A percentile compares a stretch with the other conserved stretches of the same genome.
Conservation (phyloP, 176 grass and related monocot genomes). For the Eragrostis nindensis region DNA sequence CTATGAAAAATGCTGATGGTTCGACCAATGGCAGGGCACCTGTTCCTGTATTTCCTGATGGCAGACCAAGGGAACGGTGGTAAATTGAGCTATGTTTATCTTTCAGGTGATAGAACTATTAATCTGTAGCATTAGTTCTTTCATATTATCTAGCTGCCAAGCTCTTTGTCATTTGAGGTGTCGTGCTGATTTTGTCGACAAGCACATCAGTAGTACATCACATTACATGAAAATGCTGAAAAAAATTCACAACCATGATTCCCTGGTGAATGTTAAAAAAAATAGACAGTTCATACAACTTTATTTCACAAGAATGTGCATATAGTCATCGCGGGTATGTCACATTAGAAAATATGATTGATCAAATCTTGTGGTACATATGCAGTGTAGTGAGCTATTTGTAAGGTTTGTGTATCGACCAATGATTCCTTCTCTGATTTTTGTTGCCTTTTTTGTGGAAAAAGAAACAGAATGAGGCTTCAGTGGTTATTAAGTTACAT, state of each 20-base stretch:
- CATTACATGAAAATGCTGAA: constrained; percentile 7
- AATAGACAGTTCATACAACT: not conserved
- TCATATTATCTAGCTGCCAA: constrained; percentile 34
- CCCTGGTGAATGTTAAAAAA: constrained; percentile 9
- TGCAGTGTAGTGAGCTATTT: not conserved
- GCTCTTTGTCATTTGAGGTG: constrained; percentile 19
- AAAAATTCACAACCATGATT: not conserved
- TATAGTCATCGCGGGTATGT: not conserved
- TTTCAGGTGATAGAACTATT: constrained; percentile 38
- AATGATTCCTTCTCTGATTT: not conserved
- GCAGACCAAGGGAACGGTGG: constrained; percentile 79
- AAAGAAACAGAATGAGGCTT: not conserved
- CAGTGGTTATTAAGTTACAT: constrained; percentile 7
- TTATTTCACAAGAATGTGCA: constrained; percentile 10
- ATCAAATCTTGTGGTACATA: not conserved
- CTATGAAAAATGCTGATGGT: constrained; percentile 29
- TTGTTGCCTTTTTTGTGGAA: not conserved
- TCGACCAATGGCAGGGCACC: constrained; percentile 33
- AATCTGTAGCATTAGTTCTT: constrained; percentile 19
- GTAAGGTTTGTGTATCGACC: not conserved
- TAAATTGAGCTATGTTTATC: constrained; percentile 39
- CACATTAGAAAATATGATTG: not conserved
- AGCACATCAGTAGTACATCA: not conserved
- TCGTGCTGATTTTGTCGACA: constrained; percentile 28
- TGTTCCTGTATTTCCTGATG: constrained; percentile 80